Evolutionary conservation across 2,329 filamentous ascomycete genomes (phyloP), one percentile per base, ranked within the genome.

Genomic region (Clonostachys rosea): DNA sequence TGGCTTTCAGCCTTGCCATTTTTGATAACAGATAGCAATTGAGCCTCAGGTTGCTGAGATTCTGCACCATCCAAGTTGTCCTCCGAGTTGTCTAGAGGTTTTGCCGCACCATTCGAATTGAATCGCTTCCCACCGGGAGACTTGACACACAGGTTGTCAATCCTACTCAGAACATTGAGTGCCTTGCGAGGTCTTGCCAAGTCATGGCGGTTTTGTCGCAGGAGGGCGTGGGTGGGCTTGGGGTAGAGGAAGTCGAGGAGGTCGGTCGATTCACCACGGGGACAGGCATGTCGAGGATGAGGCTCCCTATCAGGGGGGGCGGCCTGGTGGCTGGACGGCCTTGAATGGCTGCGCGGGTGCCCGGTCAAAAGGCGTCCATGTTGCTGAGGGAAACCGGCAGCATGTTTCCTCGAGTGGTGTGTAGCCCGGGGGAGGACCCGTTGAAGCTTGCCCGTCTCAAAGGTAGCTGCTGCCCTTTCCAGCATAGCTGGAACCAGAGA

Each of bases 221-320:
- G 47, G 14, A 46, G 36, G 9, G 40, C 40, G n/a, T 43, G 34
- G 16, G 47, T 49, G 24, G 34, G 70, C 34, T 56, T 69, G 6
- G 78, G 78, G 45, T 80, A 81, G 9, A 81, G 60, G 46, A 81
- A 81, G 58, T 81, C 78, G 58, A 82, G 71, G 43, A 78, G 61
- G 47, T 46, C 52, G 44, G 53, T 48, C 43, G 54, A 54, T 37
- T 62, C 56, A 42, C 49, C 5, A 56, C 54, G 33, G 49, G 44
- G 30, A 34, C 14, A 14, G 18, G 24, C 16, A 12, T 42, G 40
- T 42, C 11, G 40, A 42, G 33, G 40, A 18, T 24, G 40, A 42
- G 40, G 18, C 18, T 30, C 17, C 33, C 18, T 42, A 30, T 30
- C n/a, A 42, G 17, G 40, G 16, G 17, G 18, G 8, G 11, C 40